Evolutionary conservation across 495 filamentous ascomycete species (phyloP), one percentile per base, ranked within the genome.

Genomic region (Neurospora sp.): DNA sequence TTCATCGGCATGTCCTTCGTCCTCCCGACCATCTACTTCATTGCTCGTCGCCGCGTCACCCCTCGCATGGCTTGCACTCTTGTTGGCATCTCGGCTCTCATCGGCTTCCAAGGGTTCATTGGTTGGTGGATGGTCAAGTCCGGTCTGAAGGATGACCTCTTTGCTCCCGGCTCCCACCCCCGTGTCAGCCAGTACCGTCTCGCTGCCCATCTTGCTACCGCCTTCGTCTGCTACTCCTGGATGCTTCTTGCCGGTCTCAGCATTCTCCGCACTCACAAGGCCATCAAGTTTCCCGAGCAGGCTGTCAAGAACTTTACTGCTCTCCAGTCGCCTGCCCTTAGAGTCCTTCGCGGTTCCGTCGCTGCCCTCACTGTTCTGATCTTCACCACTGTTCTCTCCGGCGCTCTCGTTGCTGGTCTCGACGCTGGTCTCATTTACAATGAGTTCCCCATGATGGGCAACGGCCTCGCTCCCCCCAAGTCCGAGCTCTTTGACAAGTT

Each of bases 51-150:
- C 72, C 89, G 90, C 72, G 94, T 97, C 39, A 91, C 92, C 31
- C 84, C 85, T 44, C 90, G 88, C 42, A 96, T 97, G 90, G 90
- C 94, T 6, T 79, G 81, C 59, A 89, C 89, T 54, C 87, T 99
- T n/a, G 84, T 87, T 20, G 95, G 94, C 1, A 97, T 99, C 73
- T 90, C 92, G 27, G 90, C 86, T 41, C 83, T 98, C 70, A 98
- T 99, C 81, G 96, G 93, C 39, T 96, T 97, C 81, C 96, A 99
- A 82, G 96, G 96, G 10, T 90, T 96, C 76, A 87, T 99, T 66
- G 96, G 96, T 11, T 99, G 96, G 96, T 99, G 95, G 93, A 99
- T 99, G 96, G 96, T 99, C 76, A 97, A 96, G 82, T 94, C 92
- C 1, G 96, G 96, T 2, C 85, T 99, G 72, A 93, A 93, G 76